phyloP scores from a whole-genome alignment of 106 monocot species.

The Xerophyta viscosa region DNA sequence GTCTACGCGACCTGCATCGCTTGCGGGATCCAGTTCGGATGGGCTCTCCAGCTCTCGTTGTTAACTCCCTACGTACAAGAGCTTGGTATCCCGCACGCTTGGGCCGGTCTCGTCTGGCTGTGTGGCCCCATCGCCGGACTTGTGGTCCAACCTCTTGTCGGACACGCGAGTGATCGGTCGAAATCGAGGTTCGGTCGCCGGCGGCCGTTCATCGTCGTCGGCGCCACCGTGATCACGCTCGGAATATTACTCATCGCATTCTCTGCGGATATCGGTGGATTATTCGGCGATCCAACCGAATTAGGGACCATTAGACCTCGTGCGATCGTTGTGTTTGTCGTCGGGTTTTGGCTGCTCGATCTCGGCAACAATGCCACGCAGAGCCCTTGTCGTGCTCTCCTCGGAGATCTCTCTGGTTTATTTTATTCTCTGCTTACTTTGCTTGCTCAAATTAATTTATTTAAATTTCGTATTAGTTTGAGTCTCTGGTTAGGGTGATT shows the following conservation, averaged over 20 bases:
- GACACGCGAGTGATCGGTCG: conserved; percentile 47
- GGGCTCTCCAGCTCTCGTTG: conserved; percentile 70
- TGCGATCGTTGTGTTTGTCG: conserved; percentile 40
- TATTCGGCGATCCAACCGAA: conserved; percentile 34
- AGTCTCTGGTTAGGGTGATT: too few relatives aligned
- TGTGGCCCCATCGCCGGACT: conserved; percentile 66
- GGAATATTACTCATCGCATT: conserved; percentile 40
- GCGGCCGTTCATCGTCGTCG: conserved; percentile 44
- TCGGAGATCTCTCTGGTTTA: not conserved
- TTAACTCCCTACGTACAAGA: conserved; percentile 75
- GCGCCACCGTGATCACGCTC: conserved; percentile 26
- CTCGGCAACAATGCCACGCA: conserved; percentile 62
- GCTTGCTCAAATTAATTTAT: too few relatives aligned
- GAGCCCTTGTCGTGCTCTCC: conserved; percentile 43
- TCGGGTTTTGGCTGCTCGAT: conserved; percentile 66
- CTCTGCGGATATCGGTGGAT: conserved; percentile 52
- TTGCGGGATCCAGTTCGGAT: conserved; percentile 71
- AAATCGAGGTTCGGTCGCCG: conserved; percentile 40
- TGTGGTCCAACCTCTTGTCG: conserved; percentile 65
- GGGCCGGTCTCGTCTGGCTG: conserved; percentile 69
- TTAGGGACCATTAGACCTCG: conserved; percentile 7
- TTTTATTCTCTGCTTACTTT: not conserved
- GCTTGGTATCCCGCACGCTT: conserved; percentile 64
- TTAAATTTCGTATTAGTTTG: too few relatives aligned
- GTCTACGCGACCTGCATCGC: not conserved